A percentile compares a stretch with the other conserved stretches of the same genome.
Conservation (phyloP, 352 stramenopile species). For the Phytophthora fragariae region DNA sequence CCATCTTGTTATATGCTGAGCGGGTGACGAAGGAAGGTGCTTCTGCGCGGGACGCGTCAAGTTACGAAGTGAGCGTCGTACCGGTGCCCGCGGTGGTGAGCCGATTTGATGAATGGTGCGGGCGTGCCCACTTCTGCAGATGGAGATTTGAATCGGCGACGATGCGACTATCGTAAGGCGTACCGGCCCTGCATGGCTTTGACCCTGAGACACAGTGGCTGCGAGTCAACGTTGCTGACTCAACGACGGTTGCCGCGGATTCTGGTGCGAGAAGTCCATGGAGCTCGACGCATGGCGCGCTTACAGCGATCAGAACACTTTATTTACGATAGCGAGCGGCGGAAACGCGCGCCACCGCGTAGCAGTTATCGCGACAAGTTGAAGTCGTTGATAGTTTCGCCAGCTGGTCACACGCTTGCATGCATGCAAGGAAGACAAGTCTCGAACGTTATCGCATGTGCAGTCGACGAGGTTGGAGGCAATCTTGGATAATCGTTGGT, state of each 20-base stretch:
- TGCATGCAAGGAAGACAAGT: neutral
- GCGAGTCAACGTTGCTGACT: neutral
- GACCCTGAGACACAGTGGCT: constrained; percentile 24
- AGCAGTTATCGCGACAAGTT: neutral
- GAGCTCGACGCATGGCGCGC: neutral
- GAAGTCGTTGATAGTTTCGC: neutral
- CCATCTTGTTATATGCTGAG: constrained; percentile 23
- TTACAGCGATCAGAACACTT: neutral
- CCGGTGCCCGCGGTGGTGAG: constrained; percentile 9
- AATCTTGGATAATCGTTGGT: neutral
- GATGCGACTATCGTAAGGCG: constrained; percentile 28
- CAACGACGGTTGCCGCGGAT: constrained; percentile 3
- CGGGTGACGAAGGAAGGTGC: neutral
- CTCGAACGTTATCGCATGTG: neutral
- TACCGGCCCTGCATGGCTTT: constrained; percentile 14
- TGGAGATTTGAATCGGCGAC: constrained; percentile 28
- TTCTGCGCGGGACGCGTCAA: constrained; percentile 8
- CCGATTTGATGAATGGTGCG: constrained; percentile 25
- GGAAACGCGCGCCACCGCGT: neutral
- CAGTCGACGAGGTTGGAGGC: neutral
- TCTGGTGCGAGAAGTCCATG: neutral
- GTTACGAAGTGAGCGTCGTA: constrained; percentile 25
- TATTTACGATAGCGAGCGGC: neutral
- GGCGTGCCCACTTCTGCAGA: constrained; percentile 19
- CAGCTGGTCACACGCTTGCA: constrained; percentile 3